Evolutionary conservation across 495 filamentous ascomycete genomes (phyloP).

Genomic region (Arthonia radiata): DNA sequence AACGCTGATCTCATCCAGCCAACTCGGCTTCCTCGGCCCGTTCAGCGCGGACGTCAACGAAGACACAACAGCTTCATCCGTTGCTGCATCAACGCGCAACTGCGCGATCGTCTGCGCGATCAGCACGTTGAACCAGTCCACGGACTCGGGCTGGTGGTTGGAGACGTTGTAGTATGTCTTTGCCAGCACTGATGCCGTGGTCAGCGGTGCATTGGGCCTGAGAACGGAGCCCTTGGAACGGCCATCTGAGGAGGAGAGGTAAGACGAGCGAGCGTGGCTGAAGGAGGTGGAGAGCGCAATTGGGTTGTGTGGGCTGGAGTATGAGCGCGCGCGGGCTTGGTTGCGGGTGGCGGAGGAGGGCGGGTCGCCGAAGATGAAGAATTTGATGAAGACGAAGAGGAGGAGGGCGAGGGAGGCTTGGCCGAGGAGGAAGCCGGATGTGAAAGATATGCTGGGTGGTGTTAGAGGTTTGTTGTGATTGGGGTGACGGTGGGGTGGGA

Average conservation of each 20-base stretch:
- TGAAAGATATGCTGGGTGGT: conserved; percentile 43
- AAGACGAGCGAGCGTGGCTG: conserved; percentile 14
- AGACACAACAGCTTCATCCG: conserved; percentile 82
- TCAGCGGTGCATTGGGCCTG: conserved; percentile 37
- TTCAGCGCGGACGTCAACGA: conserved; percentile 78
- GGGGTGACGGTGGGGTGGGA: background rate
- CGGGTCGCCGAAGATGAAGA: conserved; percentile 96
- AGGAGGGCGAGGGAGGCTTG: conserved; percentile 78
- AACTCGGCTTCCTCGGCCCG: conserved; percentile 61
- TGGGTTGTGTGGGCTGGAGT: conserved; percentile 30
- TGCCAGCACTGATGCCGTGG: conserved; percentile 68
- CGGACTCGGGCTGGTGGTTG: conserved; percentile 88
- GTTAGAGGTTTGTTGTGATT: background rate
- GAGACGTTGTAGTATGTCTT: conserved; percentile 98
- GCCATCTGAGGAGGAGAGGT: conserved; percentile 6
- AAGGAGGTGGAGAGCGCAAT: conserved; percentile 33
- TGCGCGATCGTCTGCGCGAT: conserved; percentile 94
- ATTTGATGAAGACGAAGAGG: conserved; percentile 89
- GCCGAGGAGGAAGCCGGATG: conserved; percentile 76
- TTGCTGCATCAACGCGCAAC: conserved; percentile 66
- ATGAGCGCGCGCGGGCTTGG: conserved; percentile 35
- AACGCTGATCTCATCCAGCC: conserved; percentile 75
- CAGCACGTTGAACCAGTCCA: conserved; percentile 98
- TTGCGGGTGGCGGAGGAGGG: conserved; percentile 56
- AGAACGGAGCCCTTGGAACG: conserved; percentile 29